Base-by-base conservation (phyloP, 768 basidiomycete species). In the Imleria badia region DNA sequence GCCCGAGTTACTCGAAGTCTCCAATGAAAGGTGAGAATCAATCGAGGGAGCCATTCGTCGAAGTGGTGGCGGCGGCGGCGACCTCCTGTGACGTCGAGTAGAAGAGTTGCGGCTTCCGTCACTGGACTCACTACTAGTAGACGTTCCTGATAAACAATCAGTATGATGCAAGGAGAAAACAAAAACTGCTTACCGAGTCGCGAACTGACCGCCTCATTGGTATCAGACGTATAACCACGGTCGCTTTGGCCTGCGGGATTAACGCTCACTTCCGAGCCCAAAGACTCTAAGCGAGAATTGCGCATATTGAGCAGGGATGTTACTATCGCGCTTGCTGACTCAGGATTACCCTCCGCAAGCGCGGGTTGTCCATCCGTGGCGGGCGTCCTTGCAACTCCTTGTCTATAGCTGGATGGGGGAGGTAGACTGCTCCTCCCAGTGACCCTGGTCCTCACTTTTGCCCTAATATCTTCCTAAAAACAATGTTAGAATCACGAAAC, bases 381-480 rank as follows among this genome's bases (percentile, higher is more conserved):
- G 8, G 51, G 30, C 14, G 5, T 26, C 10, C n/a, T 44, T 23
- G 31, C 29, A 29, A 22, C 8, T 12, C 14, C 23, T 9, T 15
- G 38, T 14, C 29, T 22, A 13, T 13, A 14, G n/a, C 20, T 8
- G 15, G n/a, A 31, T 2, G 48, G 10, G n/a, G 29, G 5, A 9
- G 33, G 45, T 19, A 17, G 47, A 11, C 9, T 45, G 17, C 46
- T 14, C 31, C 7, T 38, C 23, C 47, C 51, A 12, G 3, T 30
- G 8, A 61, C 26, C 34, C 36, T 48, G 20, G 31, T 35, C 43
- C 55, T 58, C 19, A 45, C 0, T 45, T 54, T 52, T 13, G 15
- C 13, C 6, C 34, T 23, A 0, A 64, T 54, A 20, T 51, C 39
- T 11, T 34, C 42, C 63, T 65, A 12, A 8, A 22, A 14, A 15